Conservation (phyloP, 495 filamentous ascomycete species). For the Bacidia gigantensis region DNA sequence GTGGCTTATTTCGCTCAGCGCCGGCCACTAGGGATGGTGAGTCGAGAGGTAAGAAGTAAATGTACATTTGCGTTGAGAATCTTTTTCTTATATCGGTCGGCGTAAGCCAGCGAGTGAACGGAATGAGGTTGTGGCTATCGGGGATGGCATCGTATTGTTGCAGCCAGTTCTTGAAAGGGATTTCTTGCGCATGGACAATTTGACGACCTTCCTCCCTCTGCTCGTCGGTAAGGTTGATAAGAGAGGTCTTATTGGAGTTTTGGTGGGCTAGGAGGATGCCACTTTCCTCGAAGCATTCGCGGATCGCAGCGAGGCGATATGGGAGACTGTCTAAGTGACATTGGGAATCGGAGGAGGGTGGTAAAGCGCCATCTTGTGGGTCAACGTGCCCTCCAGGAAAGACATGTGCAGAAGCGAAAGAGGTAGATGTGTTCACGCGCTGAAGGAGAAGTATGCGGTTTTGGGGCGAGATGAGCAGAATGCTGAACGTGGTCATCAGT, state of each 20-base stretch:
- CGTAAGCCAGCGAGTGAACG: constrained; percentile 88
- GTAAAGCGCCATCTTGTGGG: constrained; percentile 46
- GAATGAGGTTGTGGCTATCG: constrained; percentile 57
- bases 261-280: constrained; percentile 67
- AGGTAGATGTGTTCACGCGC: constrained; percentile 63
- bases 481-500: constrained; percentile 30
- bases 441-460: constrained; percentile 84
- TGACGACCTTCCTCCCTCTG: constrained; percentile 52
- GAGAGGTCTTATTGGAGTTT: constrained; percentile 12
- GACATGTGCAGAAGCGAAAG: constrained; percentile 86
- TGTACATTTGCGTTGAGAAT: constrained; percentile 90
- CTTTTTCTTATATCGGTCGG: constrained; percentile 55
- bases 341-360: constrained; percentile 25
- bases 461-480: constrained; percentile 70
- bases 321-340: constrained; percentile 51
- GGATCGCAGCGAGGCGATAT: constrained; percentile 67
- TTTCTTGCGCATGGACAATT: constrained; percentile 46
- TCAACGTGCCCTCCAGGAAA: constrained; percentile 90
- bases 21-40: constrained; percentile 9
- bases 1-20: constrained; percentile 12
- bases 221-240: constrained; percentile 35
- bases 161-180: constrained; percentile 57
- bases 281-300: constrained; percentile 91
- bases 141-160: constrained; percentile 42
- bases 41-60: constrained; percentile 75